Base-by-base conservation (phyloP, 345 rosid species). In the Eucalyptus polybractea region DNA sequence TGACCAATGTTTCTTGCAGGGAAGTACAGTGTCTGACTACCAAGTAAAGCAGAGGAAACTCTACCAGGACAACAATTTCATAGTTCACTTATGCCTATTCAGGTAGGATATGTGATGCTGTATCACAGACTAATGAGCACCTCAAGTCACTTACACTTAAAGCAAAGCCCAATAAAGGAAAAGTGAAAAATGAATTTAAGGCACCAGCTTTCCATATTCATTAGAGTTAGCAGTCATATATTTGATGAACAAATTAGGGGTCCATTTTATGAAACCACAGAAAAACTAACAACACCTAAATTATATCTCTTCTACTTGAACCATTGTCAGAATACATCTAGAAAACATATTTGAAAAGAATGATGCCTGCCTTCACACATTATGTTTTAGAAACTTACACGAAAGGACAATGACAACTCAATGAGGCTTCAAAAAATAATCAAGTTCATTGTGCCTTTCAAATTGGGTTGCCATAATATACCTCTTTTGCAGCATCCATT, bases 401-500 rank as follows among this genome's bases (percentile, higher is more conserved):
- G 3, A 21, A 76, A 76, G 85, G 47, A 40, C 85, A 40, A 25
- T 76, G 24, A 76, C 47, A 40, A 76, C 85, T 37, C 85, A 76
- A 76, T 21, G 47, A 76, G 47, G 85, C 47, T 3, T 37, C 47
- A 22, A 40, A 10, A 76, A 76, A 76, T 40, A 76, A 76, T 40
- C 85, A 11, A 76, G 29, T 76, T 76, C 85, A 76, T 40, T 10
- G 15, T 40, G 85, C 47, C 47, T 40, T 40, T 40, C 16, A 76
- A 21, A 40, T 76, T 40, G 85, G 85, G 47, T 76, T 76, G 85
- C 85, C 47, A 90, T 80, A 27, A 33, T 80, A 87, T 94, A 97
- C 99, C 98, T 97, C 97, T 92, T 98, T 94, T 85, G 99, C 99
- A 88, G 95, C 95, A 88, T 97, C 97, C 89, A 88, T 91, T 51